phyloP scores from a whole-genome alignment of 2,329 filamentous ascomycete genomes.

The Aspergillus sp. region DNA sequence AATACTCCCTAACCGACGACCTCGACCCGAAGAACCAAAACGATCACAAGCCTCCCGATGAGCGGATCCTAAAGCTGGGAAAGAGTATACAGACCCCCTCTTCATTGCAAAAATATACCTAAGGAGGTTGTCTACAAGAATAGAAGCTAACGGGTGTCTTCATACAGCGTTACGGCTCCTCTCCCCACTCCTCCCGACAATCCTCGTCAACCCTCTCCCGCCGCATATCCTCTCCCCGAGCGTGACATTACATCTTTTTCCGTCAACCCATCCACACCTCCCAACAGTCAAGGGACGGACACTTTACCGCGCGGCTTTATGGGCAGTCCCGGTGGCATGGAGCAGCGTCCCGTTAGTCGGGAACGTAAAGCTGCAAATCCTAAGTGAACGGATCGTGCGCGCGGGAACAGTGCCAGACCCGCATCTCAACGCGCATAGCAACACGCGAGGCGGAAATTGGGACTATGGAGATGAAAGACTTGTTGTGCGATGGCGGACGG shows the following conservation, averaged over 20 bases:
- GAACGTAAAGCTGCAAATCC: slow-evolving; percentile 82
- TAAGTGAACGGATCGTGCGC: slow-evolving; percentile 85
- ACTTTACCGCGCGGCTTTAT: slow-evolving; percentile 87
- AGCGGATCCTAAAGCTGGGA: slow-evolving; percentile 62
- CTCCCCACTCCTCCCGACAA: slow-evolving; percentile 62
- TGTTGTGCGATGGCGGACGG: slow-evolving; percentile 85
- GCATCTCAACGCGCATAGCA: slow-evolving; percentile 23
- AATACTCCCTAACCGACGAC: slow-evolving; percentile 21
- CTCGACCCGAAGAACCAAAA: slow-evolving; percentile 17
- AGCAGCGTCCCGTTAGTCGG: slow-evolving; percentile 87
- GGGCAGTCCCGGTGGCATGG: slow-evolving; percentile 96
- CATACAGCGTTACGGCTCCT: slow-evolving; percentile 57
- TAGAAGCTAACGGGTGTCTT: slow-evolving; percentile 11
- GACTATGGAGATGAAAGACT: slow-evolving; percentile 65
- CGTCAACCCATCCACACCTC: slow-evolving; percentile 63
- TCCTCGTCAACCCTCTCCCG: slow-evolving; percentile 62
- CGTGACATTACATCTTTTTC: slow-evolving; percentile 64
- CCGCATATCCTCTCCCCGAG: slow-evolving; percentile 62
- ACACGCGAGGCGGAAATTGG: slow-evolving; percentile 31
- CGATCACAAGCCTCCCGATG: slow-evolving; percentile 54
- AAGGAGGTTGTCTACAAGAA: neutral
- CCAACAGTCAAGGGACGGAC: slow-evolving; percentile 89
- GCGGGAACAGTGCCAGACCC: slow-evolving; percentile 42
- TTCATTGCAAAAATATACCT: neutral
- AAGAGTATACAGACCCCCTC: slow-evolving; percentile 51